Evolutionary conservation across 148 eudicot genomes (phyloP).

Genomic region (Nepenthes gracilis): DNA sequence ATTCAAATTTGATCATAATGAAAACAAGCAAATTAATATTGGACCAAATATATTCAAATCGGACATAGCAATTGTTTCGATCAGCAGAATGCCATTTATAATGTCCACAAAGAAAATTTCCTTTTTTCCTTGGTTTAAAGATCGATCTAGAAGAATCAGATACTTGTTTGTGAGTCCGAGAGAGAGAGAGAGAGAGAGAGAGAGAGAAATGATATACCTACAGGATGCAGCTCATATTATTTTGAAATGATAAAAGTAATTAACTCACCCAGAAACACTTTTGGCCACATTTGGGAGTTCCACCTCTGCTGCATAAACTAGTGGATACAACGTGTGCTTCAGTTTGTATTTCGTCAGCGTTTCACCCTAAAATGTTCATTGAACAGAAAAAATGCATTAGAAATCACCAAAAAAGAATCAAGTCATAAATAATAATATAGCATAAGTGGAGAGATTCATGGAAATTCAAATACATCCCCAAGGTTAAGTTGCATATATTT

Average conservation of each 20-base stretch:
- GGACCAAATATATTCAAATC: background rate
- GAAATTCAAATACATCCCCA: background rate
- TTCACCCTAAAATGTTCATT: conserved; percentile 45
- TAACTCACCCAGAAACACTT: conserved; percentile 40
- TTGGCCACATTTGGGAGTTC: conserved; percentile 30
- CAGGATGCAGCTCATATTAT: background rate
- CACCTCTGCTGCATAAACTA: conserved; percentile 63
- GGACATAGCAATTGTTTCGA: background rate
- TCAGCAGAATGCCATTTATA: too few species aligned
- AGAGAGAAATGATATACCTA: too few species aligned
- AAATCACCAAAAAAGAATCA: background rate
- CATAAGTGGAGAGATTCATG: background rate
- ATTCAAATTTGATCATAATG: too few species aligned
- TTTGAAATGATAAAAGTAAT: background rate
- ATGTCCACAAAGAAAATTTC: too few species aligned
- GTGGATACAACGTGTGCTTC: conserved; percentile 43
- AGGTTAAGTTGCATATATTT: background rate
- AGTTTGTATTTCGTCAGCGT: conserved; percentile 46
- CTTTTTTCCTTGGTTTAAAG: too few species aligned
- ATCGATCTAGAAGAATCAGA: too few species aligned
- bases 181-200: too few species aligned
- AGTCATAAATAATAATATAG: too few species aligned
- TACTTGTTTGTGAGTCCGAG: too few species aligned
- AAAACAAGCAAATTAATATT: too few species aligned
- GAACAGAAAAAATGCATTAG: background rate